Base-by-base conservation (phyloP, 192 early-diverging fungal genomes). In the Pilobolus umbonatus region DNA sequence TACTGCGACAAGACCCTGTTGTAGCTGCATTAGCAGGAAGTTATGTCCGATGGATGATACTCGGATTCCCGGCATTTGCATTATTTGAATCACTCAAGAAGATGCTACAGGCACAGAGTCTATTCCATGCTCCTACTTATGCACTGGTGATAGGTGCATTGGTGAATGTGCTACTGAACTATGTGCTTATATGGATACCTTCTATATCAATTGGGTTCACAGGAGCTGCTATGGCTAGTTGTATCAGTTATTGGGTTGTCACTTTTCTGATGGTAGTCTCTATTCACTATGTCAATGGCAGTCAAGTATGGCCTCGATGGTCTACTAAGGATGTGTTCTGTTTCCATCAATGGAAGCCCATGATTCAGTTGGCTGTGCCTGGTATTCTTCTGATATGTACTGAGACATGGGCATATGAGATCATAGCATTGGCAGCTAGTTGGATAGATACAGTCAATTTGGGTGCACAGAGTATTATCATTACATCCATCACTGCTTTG, bases 31-130 rank as follows among this genome's bases (percentile, higher is more conserved):
- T 93, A 9, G 78, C 89, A 24, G 73, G 84, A 10, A 40, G 62
- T 42, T 98, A 82, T 65, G 62, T 88, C 5, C 70, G 77, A 0
- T 84, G 78, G 28, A 78, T 86, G 60, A 70, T 94, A 22, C 72
- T 85, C 0, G 88, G 86, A 0, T 76, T 83, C 30, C 81, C 88
- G 12, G 86, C 92, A 0, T 85, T 79, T 74, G 67, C 94, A 55
- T 72, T 84, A 30, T 87, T 88, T 77, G 93, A 96, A 48, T 86
- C 87, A 60, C 62, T 94, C 42, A 89, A 92, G 64, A 82, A 91
- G 57, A 95, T 80, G 62, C 68, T 98, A 14, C 90, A 95, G 60
- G 84, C 86, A 0, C 95, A 98, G 74, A 92, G 87, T 36, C 83
- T 87, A 12, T 68, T 68, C 45, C 38, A 57, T 24, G 90, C 90